Evolutionary conservation across 176 grass and related monocot species (phyloP).

Genomic region (Phoenix roebelenii): DNA sequence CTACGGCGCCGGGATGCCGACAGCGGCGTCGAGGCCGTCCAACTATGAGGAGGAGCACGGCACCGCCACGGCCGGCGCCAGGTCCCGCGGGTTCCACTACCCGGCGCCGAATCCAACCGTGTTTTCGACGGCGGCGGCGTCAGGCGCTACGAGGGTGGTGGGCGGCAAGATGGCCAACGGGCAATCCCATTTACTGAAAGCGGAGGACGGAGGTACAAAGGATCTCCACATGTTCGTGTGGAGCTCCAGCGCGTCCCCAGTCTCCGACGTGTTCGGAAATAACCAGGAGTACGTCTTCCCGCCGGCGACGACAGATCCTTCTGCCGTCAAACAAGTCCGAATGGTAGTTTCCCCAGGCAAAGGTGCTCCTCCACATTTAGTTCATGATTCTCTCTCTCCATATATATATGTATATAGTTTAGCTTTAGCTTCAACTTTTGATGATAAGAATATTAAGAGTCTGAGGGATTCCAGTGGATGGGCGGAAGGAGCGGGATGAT

Average conservation of each 20-base stretch:
- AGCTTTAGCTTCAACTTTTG: slow-evolving; percentile 3
- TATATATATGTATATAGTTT: background rate
- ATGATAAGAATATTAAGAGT: too few relatives aligned
- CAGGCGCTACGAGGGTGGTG: slow-evolving; percentile 29
- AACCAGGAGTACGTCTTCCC: slow-evolving; percentile 44
- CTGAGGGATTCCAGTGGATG: slow-evolving; percentile 44
- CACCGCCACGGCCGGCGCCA: slow-evolving; percentile 7
- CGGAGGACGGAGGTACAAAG: slow-evolving; percentile 71
- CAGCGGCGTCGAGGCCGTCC: slow-evolving; percentile 64
- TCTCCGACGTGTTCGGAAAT: slow-evolving; percentile 90
- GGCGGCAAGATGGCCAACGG: slow-evolving; percentile 42
- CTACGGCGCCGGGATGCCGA: slow-evolving; percentile 35
- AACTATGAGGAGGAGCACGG: slow-evolving; percentile 88
- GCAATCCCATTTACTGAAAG: slow-evolving; percentile 43
- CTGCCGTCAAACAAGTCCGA: slow-evolving; percentile 59
- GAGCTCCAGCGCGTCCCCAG: slow-evolving; percentile 97
- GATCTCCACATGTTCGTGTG: slow-evolving; percentile 99
- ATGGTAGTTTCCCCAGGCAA: slow-evolving; percentile 72
- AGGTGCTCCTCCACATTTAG: slow-evolving; percentile 23
- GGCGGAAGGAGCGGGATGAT: slow-evolving; percentile 48
- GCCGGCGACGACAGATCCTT: slow-evolving; percentile 23
- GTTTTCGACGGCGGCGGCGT: slow-evolving; percentile 38
- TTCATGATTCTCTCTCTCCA: slow-evolving; percentile 1
- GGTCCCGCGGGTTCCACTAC: slow-evolving; percentile 42
- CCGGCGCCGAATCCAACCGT: slow-evolving; percentile 74